Evolutionary conservation across 2,329 filamentous ascomycete species (phyloP), one percentile per base, ranked within the genome.

Genomic region (Coniochaeta sp.): DNA sequence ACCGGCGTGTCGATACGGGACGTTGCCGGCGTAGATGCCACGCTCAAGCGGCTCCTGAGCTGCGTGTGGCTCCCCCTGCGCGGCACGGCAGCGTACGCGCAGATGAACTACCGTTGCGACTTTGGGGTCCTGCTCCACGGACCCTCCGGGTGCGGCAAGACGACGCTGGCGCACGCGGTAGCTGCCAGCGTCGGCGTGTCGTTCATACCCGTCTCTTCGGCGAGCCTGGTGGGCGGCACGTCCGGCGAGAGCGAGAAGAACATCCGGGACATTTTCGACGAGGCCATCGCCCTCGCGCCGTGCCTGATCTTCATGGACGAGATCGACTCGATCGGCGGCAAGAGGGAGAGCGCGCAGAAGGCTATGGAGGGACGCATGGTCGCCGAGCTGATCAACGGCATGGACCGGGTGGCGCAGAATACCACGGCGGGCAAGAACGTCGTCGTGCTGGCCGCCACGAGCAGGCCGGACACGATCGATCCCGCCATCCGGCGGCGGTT

Each of bases 221-320:
- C 91, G 1, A 90, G 89, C 0, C 83, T 96, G 36, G 88, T 96
- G 0, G 91, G 89, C 17, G 90, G 91, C 22, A 95, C 93, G 86
- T 95, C 90, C 36, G 91, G 91, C 66, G 91, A 95, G 70, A 93
- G 90, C 0, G 91, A 96, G 72, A 93, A 93, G 76, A 91, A 91
- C 62, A 84, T 96, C 30, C 81, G 91, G 38, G 90, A 93, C 65
- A 81, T 91, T 55, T 96, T 96, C 62, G 93, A 98, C 14, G 90
- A 95, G 69, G 95, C 95, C 0, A 91, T 90, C 71, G 83, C 85
- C 59, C 81, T 93, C 40, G 93, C 93, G 0, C 95, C 95, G 0
- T 96, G 91, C 68, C 80, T 99, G 5, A 82, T 99, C 4, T 96
- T 97, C 69, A 89, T 98, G 60, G 92, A 96, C 66, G 89, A 96